Evolutionary conservation across 1,284 basidiomycete species (phyloP).

Genomic region (Tylopilus sp.): DNA sequence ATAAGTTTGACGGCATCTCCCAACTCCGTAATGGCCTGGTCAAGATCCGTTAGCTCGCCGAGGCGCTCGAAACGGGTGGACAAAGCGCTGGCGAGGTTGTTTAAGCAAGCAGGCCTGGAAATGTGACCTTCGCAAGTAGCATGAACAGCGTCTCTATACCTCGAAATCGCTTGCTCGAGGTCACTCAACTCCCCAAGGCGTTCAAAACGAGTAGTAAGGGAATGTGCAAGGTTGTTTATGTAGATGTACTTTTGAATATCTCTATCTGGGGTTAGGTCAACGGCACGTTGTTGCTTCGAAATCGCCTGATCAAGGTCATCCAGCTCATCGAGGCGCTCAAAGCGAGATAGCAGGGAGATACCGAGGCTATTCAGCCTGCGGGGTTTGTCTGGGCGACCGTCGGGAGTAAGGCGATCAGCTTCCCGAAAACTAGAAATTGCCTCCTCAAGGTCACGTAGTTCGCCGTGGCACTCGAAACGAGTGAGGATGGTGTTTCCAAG

Average conservation of each 20-base stretch:
- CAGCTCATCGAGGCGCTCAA: background rate
- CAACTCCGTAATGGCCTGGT: slow-evolving; percentile 2
- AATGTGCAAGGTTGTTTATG: slow-evolving; percentile 5
- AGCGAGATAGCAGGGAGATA: background rate
- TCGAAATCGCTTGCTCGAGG: slow-evolving; percentile 10
- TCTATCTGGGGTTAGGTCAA: background rate
- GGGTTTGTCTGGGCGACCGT: slow-evolving; percentile 4
- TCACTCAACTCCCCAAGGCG: slow-evolving; percentile 5
- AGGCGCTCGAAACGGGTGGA: slow-evolving; percentile 6
- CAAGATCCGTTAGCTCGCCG: slow-evolving; percentile 3
- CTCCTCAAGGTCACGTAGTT: slow-evolving; percentile 9
- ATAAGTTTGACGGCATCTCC: background rate
- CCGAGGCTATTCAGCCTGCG: background rate
- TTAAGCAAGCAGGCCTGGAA: background rate
- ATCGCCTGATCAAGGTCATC: slow-evolving; percentile 8
- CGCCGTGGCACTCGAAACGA: slow-evolving; percentile 5
- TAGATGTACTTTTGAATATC: slow-evolving; percentile 1
- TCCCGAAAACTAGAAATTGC: slow-evolving; percentile 7
- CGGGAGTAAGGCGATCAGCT: slow-evolving; percentile 5
- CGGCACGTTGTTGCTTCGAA: background rate
- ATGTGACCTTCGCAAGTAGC: slow-evolving; percentile 2
- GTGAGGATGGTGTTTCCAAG: background rate
- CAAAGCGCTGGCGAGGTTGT: background rate
- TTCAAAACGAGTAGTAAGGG: slow-evolving; percentile 8
- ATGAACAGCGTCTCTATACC: background rate